Base-by-base conservation (phyloP, 176 grass and related monocot genomes). In the Panicum miliaceum region DNA sequence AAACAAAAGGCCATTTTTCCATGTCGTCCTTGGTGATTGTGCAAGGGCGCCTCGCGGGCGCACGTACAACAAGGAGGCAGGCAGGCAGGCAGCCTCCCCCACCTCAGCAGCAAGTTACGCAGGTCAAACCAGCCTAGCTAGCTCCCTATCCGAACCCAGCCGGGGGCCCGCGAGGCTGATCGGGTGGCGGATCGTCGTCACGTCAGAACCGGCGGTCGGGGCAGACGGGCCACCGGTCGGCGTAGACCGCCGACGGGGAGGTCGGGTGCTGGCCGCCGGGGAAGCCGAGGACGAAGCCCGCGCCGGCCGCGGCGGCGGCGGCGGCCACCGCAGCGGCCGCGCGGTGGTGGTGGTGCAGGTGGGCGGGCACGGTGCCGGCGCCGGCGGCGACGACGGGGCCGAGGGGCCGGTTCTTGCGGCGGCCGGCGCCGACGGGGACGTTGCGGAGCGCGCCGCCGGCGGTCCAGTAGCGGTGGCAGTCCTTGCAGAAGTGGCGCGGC, bases 381-480 rank as follows among this genome's bases (percentile, higher is more conserved):
- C 25, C 18, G 37, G 20, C 15, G 51, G 62, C 8, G 41, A 22
- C 62, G 38, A 63, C 59, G n/a, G 80, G 68, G 23, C 84, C 80
- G 34, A 87, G 76, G 3, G 87, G 84, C 46, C 87, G 77, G 89
- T 82, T 86, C 78, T 88, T 94, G 79, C 92, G 89, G 3, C 87
- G 85, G 3, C 94, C 86, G 65, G 88, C 89, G 7, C 94, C 94
- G 43, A 97, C 66, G 73, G 94, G 94, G 36, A 97, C 77, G 91
- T 97, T 97, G 71, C 94, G 94, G 64, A 97, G 89, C 38, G 91
- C 84, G 74, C 94, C 94, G 53, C 94, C 94, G 25, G 90, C 90
- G 46, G 94, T 97, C 94, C 94, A 97, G 89, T 97, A 97, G 81
- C 91, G 94, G 84, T 90, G 91, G 94, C 94, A 97, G 60, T 81